Conservation (phyloP, 306 rosid genomes). For the Gleditsia sinensis region DNA sequence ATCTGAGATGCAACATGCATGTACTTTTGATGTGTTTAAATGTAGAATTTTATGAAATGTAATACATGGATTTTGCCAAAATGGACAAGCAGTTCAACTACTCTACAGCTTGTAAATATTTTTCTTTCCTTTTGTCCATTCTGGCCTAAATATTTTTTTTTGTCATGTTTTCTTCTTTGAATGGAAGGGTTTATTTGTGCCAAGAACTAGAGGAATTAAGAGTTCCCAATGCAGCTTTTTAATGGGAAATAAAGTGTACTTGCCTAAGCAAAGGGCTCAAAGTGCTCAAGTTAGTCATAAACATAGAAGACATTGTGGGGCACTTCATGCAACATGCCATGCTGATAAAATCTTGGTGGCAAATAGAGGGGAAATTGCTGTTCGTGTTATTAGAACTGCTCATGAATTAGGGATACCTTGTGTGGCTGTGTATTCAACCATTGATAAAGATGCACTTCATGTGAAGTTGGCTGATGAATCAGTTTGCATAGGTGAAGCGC, state of each 20-base stretch:
- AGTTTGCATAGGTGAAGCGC: conserved; percentile 97
- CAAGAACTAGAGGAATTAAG: conserved; percentile 50
- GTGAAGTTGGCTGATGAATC: conserved; percentile 97
- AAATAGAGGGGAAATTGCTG: conserved; percentile 96
- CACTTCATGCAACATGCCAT: conserved; percentile 54
- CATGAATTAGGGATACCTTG: conserved; percentile 98
- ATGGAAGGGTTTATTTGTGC: conserved; percentile 62
- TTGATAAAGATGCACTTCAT: conserved; percentile 95
- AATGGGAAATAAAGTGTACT: conserved; percentile 53
- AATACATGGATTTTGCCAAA: neutral
- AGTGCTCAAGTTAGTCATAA: conserved; percentile 35
- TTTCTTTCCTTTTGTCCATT: neutral
- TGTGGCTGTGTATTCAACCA: conserved; percentile 96
- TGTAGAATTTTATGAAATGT: neutral
- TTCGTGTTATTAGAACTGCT: conserved; percentile 91
- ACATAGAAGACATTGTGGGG: conserved; percentile 45
- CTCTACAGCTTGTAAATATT: neutral
- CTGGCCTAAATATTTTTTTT: neutral
- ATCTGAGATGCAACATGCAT: neutral
- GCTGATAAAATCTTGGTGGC: conserved; percentile 82
- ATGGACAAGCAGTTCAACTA: neutral
- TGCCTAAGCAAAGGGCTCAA: conserved; percentile 55
- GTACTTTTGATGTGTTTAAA: neutral
- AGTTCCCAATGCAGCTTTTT: conserved; percentile 76
- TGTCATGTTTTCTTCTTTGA: conserved; percentile 10